phyloP scores from a whole-genome alignment of 495 filamentous ascomycete genomes.

The Letharia columbiana region DNA sequence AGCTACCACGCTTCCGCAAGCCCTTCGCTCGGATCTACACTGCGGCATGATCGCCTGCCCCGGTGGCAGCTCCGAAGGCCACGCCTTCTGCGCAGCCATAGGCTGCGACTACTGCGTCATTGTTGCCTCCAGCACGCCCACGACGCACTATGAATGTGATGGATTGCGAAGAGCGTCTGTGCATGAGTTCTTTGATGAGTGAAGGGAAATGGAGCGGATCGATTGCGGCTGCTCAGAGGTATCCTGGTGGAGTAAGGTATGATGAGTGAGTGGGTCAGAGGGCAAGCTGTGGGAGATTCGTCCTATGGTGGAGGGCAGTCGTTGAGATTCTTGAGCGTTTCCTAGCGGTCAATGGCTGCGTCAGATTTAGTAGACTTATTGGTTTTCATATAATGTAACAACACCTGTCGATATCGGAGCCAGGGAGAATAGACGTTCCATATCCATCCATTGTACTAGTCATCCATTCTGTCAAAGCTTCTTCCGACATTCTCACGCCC shows the following conservation, averaged over 20 bases:
- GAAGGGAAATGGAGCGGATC: not conserved
- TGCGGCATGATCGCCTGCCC: slow-evolving; percentile 40
- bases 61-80: slow-evolving; percentile 1
- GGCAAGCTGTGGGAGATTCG: not conserved
- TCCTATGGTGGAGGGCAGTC: not conserved
- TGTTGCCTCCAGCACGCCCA: not conserved
- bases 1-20: not conserved
- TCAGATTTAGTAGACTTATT: not conserved
- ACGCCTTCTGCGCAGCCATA: slow-evolving; percentile 6
- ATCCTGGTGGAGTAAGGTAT: not conserved
- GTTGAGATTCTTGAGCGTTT: not conserved
- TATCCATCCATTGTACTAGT: not conserved
- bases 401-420: not conserved
- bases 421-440: not conserved
- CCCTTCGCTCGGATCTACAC: slow-evolving; percentile 35
- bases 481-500: not conserved
- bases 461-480: not conserved
- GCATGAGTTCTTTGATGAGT: not conserved
- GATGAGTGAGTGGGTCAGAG: not conserved
- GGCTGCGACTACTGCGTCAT: slow-evolving; percentile 18
- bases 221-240: not conserved
- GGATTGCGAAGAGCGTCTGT: not conserved
- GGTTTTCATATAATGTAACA: not conserved
- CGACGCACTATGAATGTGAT: slow-evolving; percentile 14
- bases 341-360: not conserved